These are phyloP conservation scores for Penicillium polonicum DNA, from an alignment of 2,329 filamentous ascomycete species.

Conservation along the genomic window DNA sequence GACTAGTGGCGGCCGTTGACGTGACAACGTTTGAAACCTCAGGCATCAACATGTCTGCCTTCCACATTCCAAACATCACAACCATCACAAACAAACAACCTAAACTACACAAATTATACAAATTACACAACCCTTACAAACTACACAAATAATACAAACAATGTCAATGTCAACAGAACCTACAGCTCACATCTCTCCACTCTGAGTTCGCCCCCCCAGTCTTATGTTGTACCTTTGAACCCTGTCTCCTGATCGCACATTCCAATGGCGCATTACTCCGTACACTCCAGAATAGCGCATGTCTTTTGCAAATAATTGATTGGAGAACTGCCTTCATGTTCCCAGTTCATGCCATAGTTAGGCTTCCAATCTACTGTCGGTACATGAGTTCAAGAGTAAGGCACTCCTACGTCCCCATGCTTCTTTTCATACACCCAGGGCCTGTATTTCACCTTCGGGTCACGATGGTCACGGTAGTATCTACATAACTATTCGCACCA, in stretches of 20 bases:
- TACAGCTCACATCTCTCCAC: not conserved
- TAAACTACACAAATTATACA: not conserved
- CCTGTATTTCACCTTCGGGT: not conserved
- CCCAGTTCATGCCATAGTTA: not conserved
- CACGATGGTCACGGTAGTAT: too few species aligned
- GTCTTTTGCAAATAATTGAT: not conserved
- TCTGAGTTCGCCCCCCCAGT: not conserved
- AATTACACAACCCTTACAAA: not conserved
- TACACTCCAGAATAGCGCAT: not conserved
- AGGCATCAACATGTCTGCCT: conserved; percentile 17
- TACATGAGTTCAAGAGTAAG: not conserved
- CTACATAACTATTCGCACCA: not conserved
- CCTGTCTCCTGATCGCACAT: not conserved
- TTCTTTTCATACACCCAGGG: not conserved
- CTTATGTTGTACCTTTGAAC: not conserved
- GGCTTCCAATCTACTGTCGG: not conserved
- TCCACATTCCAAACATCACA: conserved; percentile 5
- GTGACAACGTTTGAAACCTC: conserved; percentile 38
- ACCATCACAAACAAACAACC: conserved; percentile 1
- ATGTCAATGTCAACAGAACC: not conserved
- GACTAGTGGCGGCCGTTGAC: conserved; percentile 40
- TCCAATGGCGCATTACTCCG: not conserved
- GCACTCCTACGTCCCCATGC: not conserved
- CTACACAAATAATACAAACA: not conserved
- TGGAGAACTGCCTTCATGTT: not conserved